Evolutionary conservation across 768 basidiomycete species (phyloP).

Genomic region (Pleurotus tuoliensis): DNA sequence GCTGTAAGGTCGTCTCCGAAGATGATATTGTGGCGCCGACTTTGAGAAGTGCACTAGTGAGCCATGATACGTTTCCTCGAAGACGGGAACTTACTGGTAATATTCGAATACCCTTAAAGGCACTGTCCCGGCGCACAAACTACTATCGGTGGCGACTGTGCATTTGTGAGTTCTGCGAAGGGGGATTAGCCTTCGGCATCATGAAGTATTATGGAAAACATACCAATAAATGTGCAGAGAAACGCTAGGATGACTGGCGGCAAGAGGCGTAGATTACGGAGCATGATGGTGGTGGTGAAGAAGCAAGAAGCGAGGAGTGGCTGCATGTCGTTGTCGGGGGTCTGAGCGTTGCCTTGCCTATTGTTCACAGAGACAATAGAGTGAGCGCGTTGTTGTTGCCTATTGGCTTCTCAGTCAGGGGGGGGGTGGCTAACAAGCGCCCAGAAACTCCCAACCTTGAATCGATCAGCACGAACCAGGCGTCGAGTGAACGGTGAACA

Average conservation of each 20-base stretch:
- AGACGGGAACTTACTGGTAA: conserved; percentile 34
- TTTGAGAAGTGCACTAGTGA: conserved; percentile 21
- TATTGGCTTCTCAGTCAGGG: too few species aligned
- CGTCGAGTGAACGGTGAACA: too few species aligned
- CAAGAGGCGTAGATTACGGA: not conserved
- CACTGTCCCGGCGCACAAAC: conserved; percentile 73
- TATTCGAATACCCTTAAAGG: conserved; percentile 61
- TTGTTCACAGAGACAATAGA: too few species aligned
- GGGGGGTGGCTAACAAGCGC: too few species aligned
- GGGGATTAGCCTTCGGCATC: not conserved
- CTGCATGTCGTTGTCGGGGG: too few species aligned
- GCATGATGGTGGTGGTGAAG: conserved; percentile 1
- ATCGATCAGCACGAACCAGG: too few species aligned
- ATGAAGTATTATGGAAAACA: not conserved
- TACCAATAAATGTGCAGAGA: conserved; percentile 2
- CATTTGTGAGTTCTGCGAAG: conserved; percentile 8
- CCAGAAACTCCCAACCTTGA: too few species aligned
- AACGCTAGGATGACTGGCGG: not conserved
- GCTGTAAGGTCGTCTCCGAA: conserved; percentile 42
- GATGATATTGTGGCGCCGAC: conserved; percentile 58
- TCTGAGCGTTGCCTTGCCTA: too few species aligned
- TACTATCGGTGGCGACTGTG: conserved; percentile 32
- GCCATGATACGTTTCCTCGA: not conserved
- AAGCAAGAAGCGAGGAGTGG: conserved; percentile 1
- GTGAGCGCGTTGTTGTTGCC: too few species aligned